Conservation (phyloP, 768 basidiomycete species). For the Boletales sp. region DNA sequence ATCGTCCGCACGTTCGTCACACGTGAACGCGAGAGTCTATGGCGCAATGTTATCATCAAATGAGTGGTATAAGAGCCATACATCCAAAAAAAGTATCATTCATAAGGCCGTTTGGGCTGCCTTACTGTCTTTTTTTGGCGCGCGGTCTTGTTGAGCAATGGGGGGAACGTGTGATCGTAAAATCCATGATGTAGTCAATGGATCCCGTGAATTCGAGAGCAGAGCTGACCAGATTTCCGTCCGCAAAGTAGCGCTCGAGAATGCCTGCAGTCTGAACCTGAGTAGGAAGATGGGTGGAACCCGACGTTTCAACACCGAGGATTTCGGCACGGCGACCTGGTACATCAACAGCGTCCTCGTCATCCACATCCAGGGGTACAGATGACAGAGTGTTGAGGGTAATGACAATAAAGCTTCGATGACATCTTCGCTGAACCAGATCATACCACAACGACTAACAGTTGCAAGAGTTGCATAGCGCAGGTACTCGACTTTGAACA, state of each 20-base stretch:
- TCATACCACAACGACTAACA: slow-evolving; percentile 99
- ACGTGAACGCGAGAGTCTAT: not conserved
- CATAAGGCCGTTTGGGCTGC: no score
- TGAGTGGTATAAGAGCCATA: no score
- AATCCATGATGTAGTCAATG: slow-evolving; percentile 99
- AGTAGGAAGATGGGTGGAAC: slow-evolving; percentile 62
- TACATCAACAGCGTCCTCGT: slow-evolving; percentile 69
- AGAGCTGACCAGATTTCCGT: slow-evolving; percentile 74
- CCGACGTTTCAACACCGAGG: slow-evolving; percentile 40
- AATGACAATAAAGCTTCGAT: slow-evolving; percentile 85
- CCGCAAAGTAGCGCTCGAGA: slow-evolving; percentile 78
- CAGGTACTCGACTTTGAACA: slow-evolving; percentile 99
- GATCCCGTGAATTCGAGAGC: slow-evolving; percentile 77
- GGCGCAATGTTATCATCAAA: slow-evolving; percentile 1
- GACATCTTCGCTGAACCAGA: slow-evolving; percentile 99
- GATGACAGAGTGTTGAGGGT: slow-evolving; percentile 71
- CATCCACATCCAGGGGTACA: slow-evolving; percentile 81
- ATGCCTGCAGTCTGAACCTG: slow-evolving; percentile 75
- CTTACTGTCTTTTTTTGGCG: slow-evolving; percentile 34
- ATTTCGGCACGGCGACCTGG: slow-evolving; percentile 57
- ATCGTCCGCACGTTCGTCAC: no score
- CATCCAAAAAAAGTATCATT: no score
- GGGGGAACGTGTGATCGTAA: slow-evolving; percentile 87
- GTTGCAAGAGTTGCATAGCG: slow-evolving; percentile 96
- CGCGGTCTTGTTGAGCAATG: slow-evolving; percentile 92